Percentiles rank a stretch among this genome's conserved stretches.
Evolutionary conservation across 768 basidiomycete species (phyloP).

Genomic region (Hygrocybe coccinea): DNA sequence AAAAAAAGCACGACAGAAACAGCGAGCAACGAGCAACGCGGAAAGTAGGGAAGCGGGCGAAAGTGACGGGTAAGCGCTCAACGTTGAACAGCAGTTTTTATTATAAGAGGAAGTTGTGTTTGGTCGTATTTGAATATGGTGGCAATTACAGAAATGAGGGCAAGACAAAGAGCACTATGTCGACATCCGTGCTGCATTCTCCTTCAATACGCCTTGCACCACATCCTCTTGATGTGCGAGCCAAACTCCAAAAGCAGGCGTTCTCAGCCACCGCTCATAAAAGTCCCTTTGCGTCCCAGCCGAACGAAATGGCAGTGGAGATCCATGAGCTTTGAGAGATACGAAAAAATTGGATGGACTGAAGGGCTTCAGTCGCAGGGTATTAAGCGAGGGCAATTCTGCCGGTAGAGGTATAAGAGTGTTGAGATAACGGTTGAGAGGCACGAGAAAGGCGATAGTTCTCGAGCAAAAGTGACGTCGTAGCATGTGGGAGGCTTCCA

Average conservation of each 20-base stretch:
- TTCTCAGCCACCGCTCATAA: constrained; percentile 72
- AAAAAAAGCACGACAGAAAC: neutral
- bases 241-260: constrained; percentile 77
- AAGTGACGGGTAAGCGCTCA: neutral
- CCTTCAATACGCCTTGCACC: constrained; percentile 52
- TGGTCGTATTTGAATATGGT: constrained; percentile 7
- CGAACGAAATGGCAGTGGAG: constrained; percentile 71
- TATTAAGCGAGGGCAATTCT: constrained; percentile 35
- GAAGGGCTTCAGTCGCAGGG: constrained; percentile 62
- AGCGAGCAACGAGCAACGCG: neutral
- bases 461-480: constrained; percentile 81
- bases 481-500: constrained; percentile 59
- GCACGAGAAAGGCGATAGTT: constrained; percentile 81
- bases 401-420: constrained; percentile 73
- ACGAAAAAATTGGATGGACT: constrained; percentile 63
- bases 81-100: neutral
- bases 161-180: neutral
- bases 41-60: neutral
- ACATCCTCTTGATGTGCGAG: constrained; percentile 70
- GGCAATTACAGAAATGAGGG: no score
- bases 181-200: constrained; percentile 10
- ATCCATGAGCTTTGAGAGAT: constrained; percentile 66
- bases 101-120: neutral
- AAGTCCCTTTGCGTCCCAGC: constrained; percentile 62
- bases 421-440: constrained; percentile 87